Evolutionary conservation across 2,329 filamentous ascomycete genomes (phyloP), one percentile per base, ranked within the genome.

Genomic region (Escovopsis sp.): DNA sequence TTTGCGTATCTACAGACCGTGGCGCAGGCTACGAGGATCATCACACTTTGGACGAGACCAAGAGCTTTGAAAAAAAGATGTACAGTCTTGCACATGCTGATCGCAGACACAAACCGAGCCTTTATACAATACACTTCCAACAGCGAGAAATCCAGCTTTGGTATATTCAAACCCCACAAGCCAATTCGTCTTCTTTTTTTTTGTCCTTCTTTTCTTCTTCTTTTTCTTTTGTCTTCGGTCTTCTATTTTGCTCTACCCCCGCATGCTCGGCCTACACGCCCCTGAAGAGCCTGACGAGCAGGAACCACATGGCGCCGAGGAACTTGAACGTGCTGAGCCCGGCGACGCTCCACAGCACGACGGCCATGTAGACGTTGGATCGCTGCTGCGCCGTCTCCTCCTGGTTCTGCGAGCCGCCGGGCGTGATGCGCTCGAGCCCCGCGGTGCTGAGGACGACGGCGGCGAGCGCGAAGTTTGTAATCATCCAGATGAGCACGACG

Each of bases 401-500:
- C 23, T 67, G 62, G 18, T 45, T 46, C 23, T 53, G 45, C 7
- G 49, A 49, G 18, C 63, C 53, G 12, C 67, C 59, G 1, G 69
- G 60, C 30, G 66, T 67, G 40, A 88, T 72, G 46, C 73, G 72
- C 51, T 93, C 80, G 48, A 95, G 62, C 2, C 91, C 89, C 23
- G 83, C 89, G 1, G 85, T 80, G 56, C 83, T 88, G 50, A 98
- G 68, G 7, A 98, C 89, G 2, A 93, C 72, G 1, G 89, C 89
- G 1, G 77, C 79, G 6, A 98, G 76, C 1, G 77, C 87, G 59
- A 98, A 84, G 62, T 98, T 98, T 57, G 80, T 87, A 54, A 96
- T 85, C 73, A 98, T 94, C 91, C 91, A 98, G 50, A 83, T 78
- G 40, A 96, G 68, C 28, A 98, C 91, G 51, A 95, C 88, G 26